phyloP scores from a whole-genome alignment of 1,284 basidiomycete genomes.

The Cutaneotrichosporon curvatum region DNA sequence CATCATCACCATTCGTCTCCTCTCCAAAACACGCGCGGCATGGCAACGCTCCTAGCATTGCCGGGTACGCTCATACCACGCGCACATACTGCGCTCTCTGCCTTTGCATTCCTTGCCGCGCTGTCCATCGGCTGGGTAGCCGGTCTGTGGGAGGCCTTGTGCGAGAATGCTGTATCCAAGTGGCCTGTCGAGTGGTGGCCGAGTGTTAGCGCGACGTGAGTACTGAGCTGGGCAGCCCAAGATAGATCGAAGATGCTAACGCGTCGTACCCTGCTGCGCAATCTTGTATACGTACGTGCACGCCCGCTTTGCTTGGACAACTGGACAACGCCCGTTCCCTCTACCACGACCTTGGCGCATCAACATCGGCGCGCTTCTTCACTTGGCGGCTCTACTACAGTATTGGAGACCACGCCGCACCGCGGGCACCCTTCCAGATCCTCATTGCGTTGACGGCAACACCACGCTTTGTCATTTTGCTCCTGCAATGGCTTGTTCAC shows the following conservation, averaged over 20 bases:
- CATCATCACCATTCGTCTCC: no score
- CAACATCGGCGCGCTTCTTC: no score
- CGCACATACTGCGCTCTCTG: constrained; percentile 63
- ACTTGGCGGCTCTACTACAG: no score
- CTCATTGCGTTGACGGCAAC: constrained; percentile 80
- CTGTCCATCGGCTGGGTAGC: constrained; percentile 58
- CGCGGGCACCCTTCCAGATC: constrained; percentile 82
- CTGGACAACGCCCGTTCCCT: no score
- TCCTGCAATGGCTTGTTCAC: constrained; percentile 63
- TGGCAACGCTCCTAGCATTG: constrained; percentile 34
- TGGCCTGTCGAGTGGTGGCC: constrained; percentile 91
- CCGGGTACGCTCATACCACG: constrained; percentile 39
- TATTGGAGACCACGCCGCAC: constrained; percentile 87
- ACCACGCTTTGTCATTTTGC: constrained; percentile 71
- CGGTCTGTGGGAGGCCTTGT: constrained; percentile 77
- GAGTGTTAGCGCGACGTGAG: constrained; percentile 83
- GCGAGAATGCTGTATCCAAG: constrained; percentile 69
- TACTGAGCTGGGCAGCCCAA: constrained; percentile 16
- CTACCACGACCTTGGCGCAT: no score
- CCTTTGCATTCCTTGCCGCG: constrained; percentile 63
- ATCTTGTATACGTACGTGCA: not conserved
- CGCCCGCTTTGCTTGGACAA: not conserved
- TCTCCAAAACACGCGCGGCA: constrained; percentile 7
- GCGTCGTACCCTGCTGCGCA: no score
- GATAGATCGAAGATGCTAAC: no score